These are phyloP conservation scores for Nigrospora oryzae DNA, from an alignment of 2,329 filamentous ascomycete genomes.

Conservation along the genomic window DNA sequence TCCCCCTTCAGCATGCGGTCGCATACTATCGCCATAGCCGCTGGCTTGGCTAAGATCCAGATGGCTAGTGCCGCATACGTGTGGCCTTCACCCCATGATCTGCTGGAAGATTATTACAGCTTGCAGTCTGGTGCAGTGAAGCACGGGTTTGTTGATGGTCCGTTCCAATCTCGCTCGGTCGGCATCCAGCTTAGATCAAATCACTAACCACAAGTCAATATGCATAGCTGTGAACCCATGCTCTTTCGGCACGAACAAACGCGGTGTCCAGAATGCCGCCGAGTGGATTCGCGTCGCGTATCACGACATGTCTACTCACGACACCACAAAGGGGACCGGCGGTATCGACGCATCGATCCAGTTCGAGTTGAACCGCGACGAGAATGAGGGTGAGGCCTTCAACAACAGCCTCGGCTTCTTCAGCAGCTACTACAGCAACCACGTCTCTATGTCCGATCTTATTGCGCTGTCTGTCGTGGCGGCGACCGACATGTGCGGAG, in stretches of 20 bases:
- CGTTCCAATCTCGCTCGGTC: not conserved
- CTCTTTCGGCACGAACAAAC: conserved; percentile 2
- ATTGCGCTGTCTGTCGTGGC: conserved; percentile 21
- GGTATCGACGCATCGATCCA: conserved; percentile 13
- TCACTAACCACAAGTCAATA: conserved; percentile 5
- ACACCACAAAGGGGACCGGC: conserved; percentile 8
- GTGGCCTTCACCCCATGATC: conserved; percentile 2
- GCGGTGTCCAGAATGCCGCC: conserved; percentile 8
- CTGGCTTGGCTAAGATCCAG: not conserved
- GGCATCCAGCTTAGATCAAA: not conserved
- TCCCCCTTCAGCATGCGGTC: too few species aligned
- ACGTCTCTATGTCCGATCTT: conserved; percentile 18
- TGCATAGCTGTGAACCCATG: conserved; percentile 6
- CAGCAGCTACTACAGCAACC: conserved; percentile 11
- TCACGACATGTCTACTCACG: conserved; percentile 13
- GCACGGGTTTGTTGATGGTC: conserved; percentile 1
- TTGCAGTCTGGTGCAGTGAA: not conserved
- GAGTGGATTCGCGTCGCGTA: conserved; percentile 15
- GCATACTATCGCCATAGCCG: not conserved
- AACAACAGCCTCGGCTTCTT: conserved; percentile 14
- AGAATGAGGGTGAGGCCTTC: conserved; percentile 12
- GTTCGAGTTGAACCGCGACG: conserved; percentile 9
- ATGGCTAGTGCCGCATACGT: conserved; percentile 1
- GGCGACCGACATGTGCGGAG: conserved; percentile 13
- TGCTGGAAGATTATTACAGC: conserved; percentile 1